Evolutionary conservation across 1,284 basidiomycete species (phyloP).

Genomic region (Ganoderma multipileum): DNA sequence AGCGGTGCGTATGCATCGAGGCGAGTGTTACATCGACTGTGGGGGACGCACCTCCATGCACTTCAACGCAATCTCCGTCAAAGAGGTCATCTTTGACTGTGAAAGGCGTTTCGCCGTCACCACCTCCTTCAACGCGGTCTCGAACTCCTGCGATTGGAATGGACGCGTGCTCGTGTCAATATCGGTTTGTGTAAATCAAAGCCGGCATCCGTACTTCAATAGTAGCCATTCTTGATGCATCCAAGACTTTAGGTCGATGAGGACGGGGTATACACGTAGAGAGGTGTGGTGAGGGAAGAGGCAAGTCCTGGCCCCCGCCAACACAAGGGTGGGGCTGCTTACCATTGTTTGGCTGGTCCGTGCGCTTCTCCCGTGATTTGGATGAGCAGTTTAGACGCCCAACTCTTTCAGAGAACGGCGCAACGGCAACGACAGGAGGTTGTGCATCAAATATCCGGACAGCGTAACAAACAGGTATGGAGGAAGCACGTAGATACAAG

Average conservation of each 20-base stretch:
- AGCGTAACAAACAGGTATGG: neutral
- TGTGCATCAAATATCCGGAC: neutral
- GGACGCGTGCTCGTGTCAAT: neutral
- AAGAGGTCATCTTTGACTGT: constrained; percentile 78
- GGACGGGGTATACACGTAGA: constrained; percentile 4
- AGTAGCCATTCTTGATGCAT: constrained; percentile 27
- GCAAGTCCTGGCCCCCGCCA: neutral
- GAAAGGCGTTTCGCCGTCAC: constrained; percentile 84
- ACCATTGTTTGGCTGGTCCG: constrained; percentile 32
- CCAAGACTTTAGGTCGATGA: neutral
- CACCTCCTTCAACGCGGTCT: constrained; percentile 78
- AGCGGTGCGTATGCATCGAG: neutral
- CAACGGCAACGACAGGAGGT: neutral
- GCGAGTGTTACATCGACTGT: neutral
- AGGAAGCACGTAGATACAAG: neutral
- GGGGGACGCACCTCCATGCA: constrained; percentile 68
- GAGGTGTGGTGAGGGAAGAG: constrained; percentile 6
- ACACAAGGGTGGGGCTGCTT: constrained; percentile 9
- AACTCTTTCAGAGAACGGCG: too few species aligned
- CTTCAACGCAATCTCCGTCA: constrained; percentile 78
- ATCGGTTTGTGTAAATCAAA: neutral
- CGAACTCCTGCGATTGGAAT: constrained; percentile 71
- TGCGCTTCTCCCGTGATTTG: constrained; percentile 30
- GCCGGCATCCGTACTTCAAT: constrained; percentile 25
- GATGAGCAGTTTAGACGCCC: constrained; percentile 9